phyloP scores from a whole-genome alignment of 2,329 filamentous ascomycete species.

The Pseudocercospora cruenta region DNA sequence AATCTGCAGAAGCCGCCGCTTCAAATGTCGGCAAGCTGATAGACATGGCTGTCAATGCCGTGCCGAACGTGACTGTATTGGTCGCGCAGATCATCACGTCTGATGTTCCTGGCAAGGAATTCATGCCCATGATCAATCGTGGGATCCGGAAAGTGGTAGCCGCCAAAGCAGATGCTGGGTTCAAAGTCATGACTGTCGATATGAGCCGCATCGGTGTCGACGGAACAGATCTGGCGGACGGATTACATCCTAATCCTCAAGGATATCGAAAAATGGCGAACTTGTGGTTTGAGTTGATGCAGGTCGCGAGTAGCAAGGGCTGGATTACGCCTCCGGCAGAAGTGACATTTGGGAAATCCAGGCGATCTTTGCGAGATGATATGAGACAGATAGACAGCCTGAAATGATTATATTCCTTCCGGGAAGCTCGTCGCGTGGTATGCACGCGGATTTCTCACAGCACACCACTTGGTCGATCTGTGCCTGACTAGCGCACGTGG shows the following conservation, averaged over 20 bases:
- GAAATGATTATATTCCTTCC: background rate
- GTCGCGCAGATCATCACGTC: conserved; percentile 21
- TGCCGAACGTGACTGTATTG: conserved; percentile 19
- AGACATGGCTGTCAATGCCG: conserved; percentile 16
- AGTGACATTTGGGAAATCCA: background rate
- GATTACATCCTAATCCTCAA: conserved; percentile 19
- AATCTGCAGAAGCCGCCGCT: conserved; percentile 6
- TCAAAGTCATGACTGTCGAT: conserved; percentile 17
- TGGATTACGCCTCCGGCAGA: conserved; percentile 16
- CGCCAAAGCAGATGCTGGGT: conserved; percentile 11
- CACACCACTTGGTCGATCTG: background rate
- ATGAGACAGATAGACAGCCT: background rate
- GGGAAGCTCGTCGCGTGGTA: background rate
- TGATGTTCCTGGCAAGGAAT: background rate
- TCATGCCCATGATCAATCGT: conserved; percentile 10
- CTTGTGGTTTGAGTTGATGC: conserved; percentile 15
- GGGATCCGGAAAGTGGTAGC: conserved; percentile 9
- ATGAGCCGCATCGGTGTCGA: conserved; percentile 17
- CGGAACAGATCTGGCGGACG: conserved; percentile 14
- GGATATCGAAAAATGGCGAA: conserved; percentile 19
- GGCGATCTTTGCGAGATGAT: background rate
- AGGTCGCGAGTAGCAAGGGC: conserved; percentile 7
- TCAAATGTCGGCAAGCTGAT: conserved; percentile 20
- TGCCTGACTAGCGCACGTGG: no score
- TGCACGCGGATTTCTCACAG: background rate